Evolutionary conservation across 2,329 filamentous ascomycete genomes (phyloP), one percentile per base, ranked within the genome.

Genomic region (Sordariomycetes sp.): DNA sequence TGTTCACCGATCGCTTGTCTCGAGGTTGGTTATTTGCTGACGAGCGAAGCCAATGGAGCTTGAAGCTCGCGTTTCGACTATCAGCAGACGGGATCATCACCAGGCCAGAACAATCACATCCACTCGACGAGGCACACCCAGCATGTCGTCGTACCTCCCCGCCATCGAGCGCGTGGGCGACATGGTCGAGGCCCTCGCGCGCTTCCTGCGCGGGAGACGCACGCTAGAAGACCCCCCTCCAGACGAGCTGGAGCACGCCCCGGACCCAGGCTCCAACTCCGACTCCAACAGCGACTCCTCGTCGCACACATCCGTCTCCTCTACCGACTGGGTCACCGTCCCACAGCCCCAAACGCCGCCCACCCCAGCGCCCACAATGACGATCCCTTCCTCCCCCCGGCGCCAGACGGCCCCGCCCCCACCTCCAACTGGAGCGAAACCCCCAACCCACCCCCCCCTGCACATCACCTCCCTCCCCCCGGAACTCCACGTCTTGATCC

Each of bases 401-500:
- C 15, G 39, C 28, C 28, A 8, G 5, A 4, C 36, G 10, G 3
- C 12, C 36, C 36, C 36, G 3, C 45, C 22, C 42, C 42, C 17
- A 10, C 8, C 45, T 20, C n/a, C 45, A 22, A 48, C 13, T 8
- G n/a, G 17, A 15, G 20, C 22, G 6, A 2, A 22, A 50, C 10
- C n/a, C 45, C 36, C 36, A 13, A 12, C 36, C 3, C 36, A 13
- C 6, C 45, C n/a, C n/a, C 8, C 45, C 20, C n/a, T 50, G 5
- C 45, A 50, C 45, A 22, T 57, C 56, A 34, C 42, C 51, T 35
- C 64, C 28, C 66, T 76, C 0, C 74, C 74, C 3, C 64, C 64
- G 8, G 74, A 76, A 62, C 61, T 77, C 6, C 71, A 74, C 56
- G 63, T 74, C 51, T 63, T 70, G 61, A 67, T 76, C 48, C 62